Conservation (phyloP, 2,329 filamentous ascomycete species). For the Penicillium sp. region DNA sequence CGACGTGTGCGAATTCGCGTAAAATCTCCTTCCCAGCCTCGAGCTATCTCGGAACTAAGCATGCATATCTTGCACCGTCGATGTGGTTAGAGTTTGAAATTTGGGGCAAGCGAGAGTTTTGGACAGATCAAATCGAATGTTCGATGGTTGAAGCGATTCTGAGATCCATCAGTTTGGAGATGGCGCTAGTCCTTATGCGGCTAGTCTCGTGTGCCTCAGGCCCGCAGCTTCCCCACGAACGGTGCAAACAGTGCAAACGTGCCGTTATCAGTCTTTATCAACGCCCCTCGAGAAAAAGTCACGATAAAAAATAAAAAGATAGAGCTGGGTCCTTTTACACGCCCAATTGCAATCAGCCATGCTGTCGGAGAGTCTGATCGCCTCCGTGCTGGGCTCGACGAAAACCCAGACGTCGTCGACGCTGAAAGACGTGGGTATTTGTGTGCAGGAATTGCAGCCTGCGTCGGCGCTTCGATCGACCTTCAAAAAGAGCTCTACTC, state of each 20-base stretch:
- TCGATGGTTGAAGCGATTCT: neutral
- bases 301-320: neutral
- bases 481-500: conserved; percentile 90
- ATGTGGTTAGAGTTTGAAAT: conserved; percentile 2
- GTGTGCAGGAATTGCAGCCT: conserved; percentile 77
- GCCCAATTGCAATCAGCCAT: conserved; percentile 28
- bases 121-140: neutral
- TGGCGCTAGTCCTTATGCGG: neutral
- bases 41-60: conserved; percentile 7
- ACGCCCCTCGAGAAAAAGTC: conserved; percentile 11
- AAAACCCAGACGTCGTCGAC: conserved; percentile 45
- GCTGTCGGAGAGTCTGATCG: conserved; percentile 48
- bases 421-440: conserved; percentile 78
- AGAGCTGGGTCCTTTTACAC: neutral
- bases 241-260: conserved; percentile 34
- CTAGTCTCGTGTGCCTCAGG: neutral
- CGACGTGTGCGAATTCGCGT: conserved; percentile 5
- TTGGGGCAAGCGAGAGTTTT: neutral
- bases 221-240: neutral
- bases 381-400: conserved; percentile 40
- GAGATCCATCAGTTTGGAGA: neutral
- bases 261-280: conserved; percentile 14
- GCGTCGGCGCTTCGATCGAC: conserved; percentile 67
- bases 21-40: conserved; percentile 12
- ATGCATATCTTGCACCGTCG: conserved; percentile 5